Percentiles rank a stretch among this genome's conserved stretches.
These are phyloP conservation scores for Mycogone perniciosa DNA, from an alignment of 2,329 filamentous ascomycete genomes.

Conservation along the genomic window DNA sequence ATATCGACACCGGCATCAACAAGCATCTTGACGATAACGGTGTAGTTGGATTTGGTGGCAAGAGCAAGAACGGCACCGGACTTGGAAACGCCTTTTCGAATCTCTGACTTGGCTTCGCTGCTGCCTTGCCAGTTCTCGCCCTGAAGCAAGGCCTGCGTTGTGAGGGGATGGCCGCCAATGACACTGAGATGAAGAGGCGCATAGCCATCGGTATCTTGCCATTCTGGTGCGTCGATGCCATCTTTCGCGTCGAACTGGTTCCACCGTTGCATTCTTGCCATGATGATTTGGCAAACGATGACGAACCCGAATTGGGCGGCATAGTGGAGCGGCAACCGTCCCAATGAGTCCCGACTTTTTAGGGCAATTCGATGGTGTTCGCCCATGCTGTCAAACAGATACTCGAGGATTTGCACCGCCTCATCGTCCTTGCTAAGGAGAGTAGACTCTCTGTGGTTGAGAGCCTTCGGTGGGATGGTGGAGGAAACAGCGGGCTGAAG, in stretches of 20 bases:
- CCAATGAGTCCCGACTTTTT: conserved; percentile 66
- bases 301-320: conserved; percentile 93
- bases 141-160: conserved; percentile 72
- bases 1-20: conserved; percentile 87
- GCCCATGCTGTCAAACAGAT: conserved; percentile 60
- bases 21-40: conserved; percentile 75
- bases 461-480: conserved; percentile 50
- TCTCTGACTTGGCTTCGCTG: conserved; percentile 54
- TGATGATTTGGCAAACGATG: conserved; percentile 79
- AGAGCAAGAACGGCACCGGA: conserved; percentile 84
- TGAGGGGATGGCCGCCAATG: conserved; percentile 81
- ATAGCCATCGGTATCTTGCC: conserved; percentile 90
- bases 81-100: conserved; percentile 66
- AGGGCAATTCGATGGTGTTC: conserved; percentile 63
- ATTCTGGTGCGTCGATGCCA: conserved; percentile 78
- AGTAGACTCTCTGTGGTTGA: conserved; percentile 61
- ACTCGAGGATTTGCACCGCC: conserved; percentile 60
- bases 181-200: conserved; percentile 89
- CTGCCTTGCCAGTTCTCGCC: conserved; percentile 70
- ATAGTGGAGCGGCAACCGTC: conserved; percentile 83
- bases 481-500: conserved; percentile 73
- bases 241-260: conserved; percentile 74
- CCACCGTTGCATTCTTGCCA: conserved; percentile 86
- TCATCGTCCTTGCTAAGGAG: conserved; percentile 65
- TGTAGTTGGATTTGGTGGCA: conserved; percentile 82